Percentiles rank a stretch among this genome's conserved stretches.
Evolutionary conservation across 1,284 basidiomycete genomes (phyloP).

Genomic region (Leccinum brunneo-olivaceum): DNA sequence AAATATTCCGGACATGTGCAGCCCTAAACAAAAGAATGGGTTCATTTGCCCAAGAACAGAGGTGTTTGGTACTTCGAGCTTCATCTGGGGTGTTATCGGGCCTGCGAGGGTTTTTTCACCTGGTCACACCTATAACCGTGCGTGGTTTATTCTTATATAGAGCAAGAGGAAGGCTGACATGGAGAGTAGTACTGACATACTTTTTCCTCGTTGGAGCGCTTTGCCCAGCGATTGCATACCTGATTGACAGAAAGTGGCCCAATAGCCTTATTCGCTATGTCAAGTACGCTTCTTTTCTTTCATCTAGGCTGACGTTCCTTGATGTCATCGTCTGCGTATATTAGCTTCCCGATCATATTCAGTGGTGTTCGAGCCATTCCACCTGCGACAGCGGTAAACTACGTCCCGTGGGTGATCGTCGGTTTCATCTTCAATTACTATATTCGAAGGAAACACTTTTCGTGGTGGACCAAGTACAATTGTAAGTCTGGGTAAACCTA

Average conservation of each 20-base stretch:
- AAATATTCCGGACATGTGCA: slow-evolving; percentile 27
- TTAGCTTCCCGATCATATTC: slow-evolving; percentile 47
- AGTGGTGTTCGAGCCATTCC: slow-evolving; percentile 49
- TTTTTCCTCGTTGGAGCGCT: slow-evolving; percentile 54
- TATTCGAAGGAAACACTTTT: slow-evolving; percentile 40
- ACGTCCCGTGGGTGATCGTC: slow-evolving; percentile 42
- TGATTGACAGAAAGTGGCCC: slow-evolving; percentile 38
- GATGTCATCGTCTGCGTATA: not conserved
- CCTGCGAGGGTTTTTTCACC: slow-evolving; percentile 16
- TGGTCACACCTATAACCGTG: slow-evolving; percentile 23
- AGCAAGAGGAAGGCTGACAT: slow-evolving; percentile 1
- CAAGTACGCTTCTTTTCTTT: slow-evolving; percentile 29
- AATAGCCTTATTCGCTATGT: slow-evolving; percentile 39
- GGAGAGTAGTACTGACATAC: slow-evolving; percentile 31
- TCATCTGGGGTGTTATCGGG: slow-evolving; percentile 38
- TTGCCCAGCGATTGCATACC: slow-evolving; percentile 36
- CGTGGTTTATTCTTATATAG: not conserved
- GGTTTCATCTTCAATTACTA: slow-evolving; percentile 51
- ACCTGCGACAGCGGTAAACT: slow-evolving; percentile 40
- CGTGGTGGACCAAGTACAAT: slow-evolving; percentile 56
- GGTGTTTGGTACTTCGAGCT: slow-evolving; percentile 35
- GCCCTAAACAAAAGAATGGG: slow-evolving; percentile 19
- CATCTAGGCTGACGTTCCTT: not conserved
- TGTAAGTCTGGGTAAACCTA: slow-evolving; percentile 25
- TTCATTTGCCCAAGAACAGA: slow-evolving; percentile 37